phyloP scores from a whole-genome alignment of 495 filamentous ascomycete species.

The Filosporella fistucella region DNA sequence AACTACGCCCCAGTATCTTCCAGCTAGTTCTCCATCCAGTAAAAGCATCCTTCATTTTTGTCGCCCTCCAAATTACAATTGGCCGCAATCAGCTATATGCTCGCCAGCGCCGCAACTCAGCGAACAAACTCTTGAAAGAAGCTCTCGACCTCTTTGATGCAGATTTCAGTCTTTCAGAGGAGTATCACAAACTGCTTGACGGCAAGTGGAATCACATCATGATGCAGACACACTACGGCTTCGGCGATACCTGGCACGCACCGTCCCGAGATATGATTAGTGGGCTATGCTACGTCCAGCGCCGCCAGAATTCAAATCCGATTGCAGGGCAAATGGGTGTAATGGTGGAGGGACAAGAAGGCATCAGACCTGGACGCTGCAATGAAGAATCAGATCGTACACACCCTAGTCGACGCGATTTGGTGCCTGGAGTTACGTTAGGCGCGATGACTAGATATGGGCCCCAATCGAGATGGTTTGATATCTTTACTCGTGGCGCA shows the following conservation, averaged over 20 bases:
- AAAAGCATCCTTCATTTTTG: constrained; percentile 53
- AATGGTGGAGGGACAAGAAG: constrained; percentile 50
- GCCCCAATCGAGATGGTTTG: constrained; percentile 52
- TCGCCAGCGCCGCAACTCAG: constrained; percentile 57
- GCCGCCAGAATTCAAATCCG: constrained; percentile 48
- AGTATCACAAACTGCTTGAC: neutral
- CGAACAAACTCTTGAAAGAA: constrained; percentile 55
- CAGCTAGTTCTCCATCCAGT: constrained; percentile 64
- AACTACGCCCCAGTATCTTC: constrained; percentile 54
- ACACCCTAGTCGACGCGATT: constrained; percentile 41
- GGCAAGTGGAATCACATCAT: constrained; percentile 49
- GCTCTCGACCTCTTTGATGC: constrained; percentile 54
- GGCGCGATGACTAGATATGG: constrained; percentile 57
- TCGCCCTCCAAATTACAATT: constrained; percentile 53
- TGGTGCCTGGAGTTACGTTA: constrained; percentile 31
- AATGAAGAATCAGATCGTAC: constrained; percentile 61
- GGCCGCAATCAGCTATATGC: constrained; percentile 61
- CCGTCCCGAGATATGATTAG: constrained; percentile 32
- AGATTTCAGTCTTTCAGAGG: constrained; percentile 46
- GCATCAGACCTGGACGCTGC: constrained; percentile 47
- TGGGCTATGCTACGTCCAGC: constrained; percentile 53
- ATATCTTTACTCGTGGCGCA: constrained; percentile 60
- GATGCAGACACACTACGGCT: constrained; percentile 31
- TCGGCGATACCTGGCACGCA: constrained; percentile 13
- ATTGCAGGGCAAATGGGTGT: constrained; percentile 60